Conservation (phyloP, 1,139 yeast genomes). For the Saccharomyces hybrid region DNA sequence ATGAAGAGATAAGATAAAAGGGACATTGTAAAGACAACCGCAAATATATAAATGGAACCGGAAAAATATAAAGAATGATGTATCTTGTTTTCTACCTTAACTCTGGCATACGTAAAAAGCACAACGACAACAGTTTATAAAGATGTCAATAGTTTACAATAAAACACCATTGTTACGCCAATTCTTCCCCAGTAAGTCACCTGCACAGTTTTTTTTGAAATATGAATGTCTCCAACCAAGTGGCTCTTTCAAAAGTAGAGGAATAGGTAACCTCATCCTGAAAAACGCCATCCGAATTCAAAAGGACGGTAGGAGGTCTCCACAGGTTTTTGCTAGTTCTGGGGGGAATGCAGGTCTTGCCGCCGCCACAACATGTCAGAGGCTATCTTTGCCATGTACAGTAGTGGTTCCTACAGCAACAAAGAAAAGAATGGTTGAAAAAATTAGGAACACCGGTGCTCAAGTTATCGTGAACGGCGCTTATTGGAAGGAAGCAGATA, state of each 20-base stretch:
- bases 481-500: conserved; percentile 63
- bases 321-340: conserved; percentile 54
- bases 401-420: conserved; percentile 58
- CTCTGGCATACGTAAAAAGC: too few relatives aligned
- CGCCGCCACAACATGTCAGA: conserved; percentile 53
- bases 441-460: conserved; percentile 45
- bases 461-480: conserved; percentile 47
- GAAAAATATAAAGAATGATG: not conserved
- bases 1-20: not conserved
- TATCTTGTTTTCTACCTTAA: too few relatives aligned
- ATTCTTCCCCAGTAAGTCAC: conserved; percentile 23
- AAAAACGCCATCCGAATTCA: conserved; percentile 27
- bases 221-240: conserved; percentile 63
- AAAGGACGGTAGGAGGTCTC: conserved; percentile 18
- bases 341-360: conserved; percentile 82
- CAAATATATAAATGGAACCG: not conserved
- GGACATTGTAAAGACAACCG: not conserved
- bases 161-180: conserved; percentile 41
- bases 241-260: conserved; percentile 67
- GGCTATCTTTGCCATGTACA: conserved; percentile 45
- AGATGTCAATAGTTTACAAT: conserved; percentile 26
- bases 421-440: conserved; percentile 35
- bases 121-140: not conserved
- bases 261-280: conserved; percentile 46
- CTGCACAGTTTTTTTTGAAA: conserved; percentile 48